A percentile compares a stretch with the other conserved stretches of the same genome.
phyloP scores from a whole-genome alignment of 2,329 filamentous ascomycete genomes.

The Pseudomassariella vexata region DNA sequence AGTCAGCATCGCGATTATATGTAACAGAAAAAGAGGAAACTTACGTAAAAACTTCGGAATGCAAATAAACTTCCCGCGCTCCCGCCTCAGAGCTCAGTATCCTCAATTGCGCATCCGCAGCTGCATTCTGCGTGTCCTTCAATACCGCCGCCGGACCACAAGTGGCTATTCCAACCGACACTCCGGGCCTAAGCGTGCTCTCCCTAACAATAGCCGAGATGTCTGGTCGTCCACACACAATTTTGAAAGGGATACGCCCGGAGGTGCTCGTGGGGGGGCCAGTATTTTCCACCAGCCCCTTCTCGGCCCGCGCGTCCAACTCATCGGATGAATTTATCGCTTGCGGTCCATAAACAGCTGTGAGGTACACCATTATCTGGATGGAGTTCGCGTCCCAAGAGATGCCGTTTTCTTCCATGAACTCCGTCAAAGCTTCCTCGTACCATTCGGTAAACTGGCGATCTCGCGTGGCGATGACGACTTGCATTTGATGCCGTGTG shows the following conservation, averaged over 20 bases:
- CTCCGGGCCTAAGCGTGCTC: slow-evolving; percentile 11
- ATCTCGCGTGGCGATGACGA: slow-evolving; percentile 23
- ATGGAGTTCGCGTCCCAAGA: slow-evolving; percentile 11
- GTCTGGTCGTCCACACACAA: slow-evolving; percentile 15
- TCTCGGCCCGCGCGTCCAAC: slow-evolving; percentile 7
- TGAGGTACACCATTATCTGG: slow-evolving; percentile 17
- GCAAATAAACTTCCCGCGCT: slow-evolving; percentile 20
- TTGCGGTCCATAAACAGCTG: slow-evolving; percentile 8
- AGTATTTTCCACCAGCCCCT: too few relatives aligned
- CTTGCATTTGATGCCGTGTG: slow-evolving; percentile 10
- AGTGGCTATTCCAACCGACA: slow-evolving; percentile 18
- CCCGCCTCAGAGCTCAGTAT: slow-evolving; percentile 14
- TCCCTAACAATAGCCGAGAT: slow-evolving; percentile 12
- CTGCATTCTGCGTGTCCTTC: slow-evolving; percentile 16
- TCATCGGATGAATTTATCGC: slow-evolving; percentile 8
- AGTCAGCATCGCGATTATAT: too few relatives aligned
- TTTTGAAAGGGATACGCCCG: slow-evolving; percentile 5
- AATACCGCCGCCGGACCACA: slow-evolving; percentile 19
- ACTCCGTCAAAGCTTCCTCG: slow-evolving; percentile 15
- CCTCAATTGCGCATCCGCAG: slow-evolving; percentile 19
- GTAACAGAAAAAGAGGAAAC: slow-evolving; percentile 6
- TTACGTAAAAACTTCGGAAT: slow-evolving; percentile 21
- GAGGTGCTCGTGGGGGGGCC: slow-evolving; percentile 6
- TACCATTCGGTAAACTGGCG: background rate
- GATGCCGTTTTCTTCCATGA: slow-evolving; percentile 14